A percentile compares a stretch with the other conserved stretches of the same genome.
phyloP scores from a whole-genome alignment of 1,284 basidiomycete species.

The Ceratobasidium sp. region DNA sequence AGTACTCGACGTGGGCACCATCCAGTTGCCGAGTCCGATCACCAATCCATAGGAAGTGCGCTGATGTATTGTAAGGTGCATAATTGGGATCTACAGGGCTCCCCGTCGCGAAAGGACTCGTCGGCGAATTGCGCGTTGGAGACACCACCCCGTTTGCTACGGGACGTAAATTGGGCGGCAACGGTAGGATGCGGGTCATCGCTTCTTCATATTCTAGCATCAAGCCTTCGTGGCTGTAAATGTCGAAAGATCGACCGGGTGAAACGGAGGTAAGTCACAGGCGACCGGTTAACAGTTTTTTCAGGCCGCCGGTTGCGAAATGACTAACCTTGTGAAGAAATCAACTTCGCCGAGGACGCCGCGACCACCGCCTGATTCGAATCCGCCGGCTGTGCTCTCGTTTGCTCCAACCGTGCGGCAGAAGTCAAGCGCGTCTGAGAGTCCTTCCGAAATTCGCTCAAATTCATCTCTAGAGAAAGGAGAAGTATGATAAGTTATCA shows the following conservation, averaged over 20 bases:
- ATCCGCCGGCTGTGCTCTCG: conserved; percentile 60
- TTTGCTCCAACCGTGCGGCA: conserved; percentile 87
- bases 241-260: background rate
- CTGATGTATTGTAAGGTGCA: conserved; percentile 83
- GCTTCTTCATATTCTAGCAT: conserved; percentile 95
- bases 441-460: conserved; percentile 83
- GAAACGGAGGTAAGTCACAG: background rate
- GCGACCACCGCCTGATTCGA: conserved; percentile 73
- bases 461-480: conserved; percentile 75
- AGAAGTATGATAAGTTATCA: background rate
- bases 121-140: conserved; percentile 8
- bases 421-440: conserved; percentile 95
- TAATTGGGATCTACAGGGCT: conserved; percentile 10
- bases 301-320: background rate
- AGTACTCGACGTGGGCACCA: conserved; percentile 96
- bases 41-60: conserved; percentile 97
- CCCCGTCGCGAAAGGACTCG: background rate
- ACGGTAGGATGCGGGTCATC: conserved; percentile 78
- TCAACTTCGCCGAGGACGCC: conserved; percentile 92
- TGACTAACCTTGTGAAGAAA: conserved; percentile 87
- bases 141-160: conserved; percentile 12
- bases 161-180: conserved; percentile 54
- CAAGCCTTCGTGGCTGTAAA: conserved; percentile 87
- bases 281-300: conserved; percentile 8
- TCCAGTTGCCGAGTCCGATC: conserved; percentile 95